These are phyloP conservation scores for Phialophora verrucosa DNA, from an alignment of 2,329 filamentous ascomycete species.

Conservation along the genomic window DNA sequence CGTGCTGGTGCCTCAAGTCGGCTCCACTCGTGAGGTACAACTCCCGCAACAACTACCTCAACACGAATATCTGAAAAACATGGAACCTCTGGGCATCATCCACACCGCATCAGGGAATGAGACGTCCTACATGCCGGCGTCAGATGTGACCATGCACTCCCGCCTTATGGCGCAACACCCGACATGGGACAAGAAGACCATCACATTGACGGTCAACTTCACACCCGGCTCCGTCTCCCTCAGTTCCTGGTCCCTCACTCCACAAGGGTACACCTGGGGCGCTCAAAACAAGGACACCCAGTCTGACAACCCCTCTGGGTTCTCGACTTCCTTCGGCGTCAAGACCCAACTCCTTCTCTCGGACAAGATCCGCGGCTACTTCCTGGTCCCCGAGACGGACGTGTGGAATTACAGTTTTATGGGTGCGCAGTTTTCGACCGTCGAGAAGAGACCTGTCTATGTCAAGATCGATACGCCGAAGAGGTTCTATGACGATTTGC, in stretches of 20 bases:
- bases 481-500: constrained; percentile 88
- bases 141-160: constrained; percentile 92
- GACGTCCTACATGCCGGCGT: constrained; percentile 92
- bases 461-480: constrained; percentile 90
- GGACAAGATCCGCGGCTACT: constrained; percentile 93
- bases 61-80: constrained; percentile 82
- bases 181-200: constrained; percentile 84
- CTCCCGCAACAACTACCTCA: constrained; percentile 87
- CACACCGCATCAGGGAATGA: constrained; percentile 96
- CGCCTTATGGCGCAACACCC: constrained; percentile 83
- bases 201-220: constrained; percentile 95
- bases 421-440: constrained; percentile 81
- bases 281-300: constrained; percentile 91
- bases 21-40: constrained; percentile 88
- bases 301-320: constrained; percentile 92
- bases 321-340: constrained; percentile 88
- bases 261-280: constrained; percentile 94
- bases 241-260: constrained; percentile 90
- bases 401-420: constrained; percentile 99
- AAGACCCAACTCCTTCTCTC: constrained; percentile 93
- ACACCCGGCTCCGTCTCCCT: constrained; percentile 95
- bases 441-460: constrained; percentile 89
- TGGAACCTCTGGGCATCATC: constrained; percentile 93
- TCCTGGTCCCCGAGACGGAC: constrained; percentile 87
- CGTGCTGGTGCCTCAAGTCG: constrained; percentile 96